A percentile compares a stretch with the other conserved stretches of the same genome.
phyloP scores from a whole-genome alignment of 192 early-diverging fungal species.

The Podila horticola region DNA sequence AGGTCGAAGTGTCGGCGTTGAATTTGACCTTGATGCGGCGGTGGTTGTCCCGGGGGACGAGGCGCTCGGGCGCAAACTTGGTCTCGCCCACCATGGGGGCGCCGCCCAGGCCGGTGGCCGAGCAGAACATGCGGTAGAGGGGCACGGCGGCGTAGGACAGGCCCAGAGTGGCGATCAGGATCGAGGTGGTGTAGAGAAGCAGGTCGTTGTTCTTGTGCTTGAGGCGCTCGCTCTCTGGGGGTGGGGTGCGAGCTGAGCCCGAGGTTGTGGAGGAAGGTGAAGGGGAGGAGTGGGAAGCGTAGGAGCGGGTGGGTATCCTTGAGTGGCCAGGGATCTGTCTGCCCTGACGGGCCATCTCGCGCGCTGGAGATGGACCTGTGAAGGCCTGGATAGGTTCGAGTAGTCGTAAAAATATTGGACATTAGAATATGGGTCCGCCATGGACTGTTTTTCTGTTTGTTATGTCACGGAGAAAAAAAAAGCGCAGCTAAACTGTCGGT shows the following conservation, averaged over 20 bases:
- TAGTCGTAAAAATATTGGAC: too few relatives aligned
- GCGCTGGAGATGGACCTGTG: too few relatives aligned
- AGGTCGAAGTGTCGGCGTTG: constrained; percentile 77
- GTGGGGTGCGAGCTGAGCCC: not conserved
- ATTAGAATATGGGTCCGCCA: too few relatives aligned
- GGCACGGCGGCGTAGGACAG: constrained; percentile 95
- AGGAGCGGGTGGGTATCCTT: not conserved
- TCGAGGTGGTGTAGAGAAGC: constrained; percentile 79
- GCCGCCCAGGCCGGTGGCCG: constrained; percentile 91
- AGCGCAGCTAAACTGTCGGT: not conserved
- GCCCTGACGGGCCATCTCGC: too few relatives aligned
- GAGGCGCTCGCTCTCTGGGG: constrained; percentile 6
- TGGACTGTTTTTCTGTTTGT: too few relatives aligned
- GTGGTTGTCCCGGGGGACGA: constrained; percentile 70
- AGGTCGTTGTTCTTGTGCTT: constrained; percentile 43
- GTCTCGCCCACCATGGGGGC: constrained; percentile 82
- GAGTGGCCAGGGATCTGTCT: not conserved
- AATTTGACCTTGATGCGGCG: constrained; percentile 76
- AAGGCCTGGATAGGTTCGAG: too few relatives aligned
- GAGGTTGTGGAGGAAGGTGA: not conserved
- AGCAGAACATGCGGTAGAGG: constrained; percentile 94
- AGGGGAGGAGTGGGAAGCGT: not conserved
- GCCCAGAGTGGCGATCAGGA: constrained; percentile 87
- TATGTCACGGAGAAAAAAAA: too few relatives aligned
- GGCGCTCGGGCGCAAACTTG: constrained; percentile 71